phyloP scores from a whole-genome alignment of 129 eudicot genomes.

The Apium graveolens region DNA sequence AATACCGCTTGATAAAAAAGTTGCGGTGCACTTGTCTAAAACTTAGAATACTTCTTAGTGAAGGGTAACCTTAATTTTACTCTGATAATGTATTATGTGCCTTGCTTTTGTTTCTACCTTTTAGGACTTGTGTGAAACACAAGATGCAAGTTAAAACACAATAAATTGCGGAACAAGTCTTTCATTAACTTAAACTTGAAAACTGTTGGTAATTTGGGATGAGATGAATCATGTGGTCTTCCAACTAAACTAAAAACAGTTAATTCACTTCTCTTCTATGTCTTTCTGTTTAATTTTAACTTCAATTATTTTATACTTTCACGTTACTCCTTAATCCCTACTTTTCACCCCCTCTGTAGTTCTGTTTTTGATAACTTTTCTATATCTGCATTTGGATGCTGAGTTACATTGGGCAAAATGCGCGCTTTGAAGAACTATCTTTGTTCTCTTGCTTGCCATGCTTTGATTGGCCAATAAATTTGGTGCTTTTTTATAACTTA shows the following conservation, averaged over 20 bases:
- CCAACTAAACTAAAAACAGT: background rate
- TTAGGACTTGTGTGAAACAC: background rate
- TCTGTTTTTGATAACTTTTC: background rate
- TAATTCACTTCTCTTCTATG: background rate
- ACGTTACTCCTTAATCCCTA: background rate
- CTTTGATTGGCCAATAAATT: background rate
- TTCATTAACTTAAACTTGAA: background rate
- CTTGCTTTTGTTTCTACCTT: background rate
- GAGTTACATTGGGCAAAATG: conserved; percentile 72
- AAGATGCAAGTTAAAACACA: background rate
- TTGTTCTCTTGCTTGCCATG: background rate
- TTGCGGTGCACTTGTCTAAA: conserved; percentile 43
- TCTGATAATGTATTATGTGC: background rate
- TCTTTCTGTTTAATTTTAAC: background rate
- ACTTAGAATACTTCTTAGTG: background rate
- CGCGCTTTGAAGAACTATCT: background rate
- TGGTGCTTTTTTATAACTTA: background rate
- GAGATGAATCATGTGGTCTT: background rate
- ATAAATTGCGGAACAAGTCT: background rate
- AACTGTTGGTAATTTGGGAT: background rate
- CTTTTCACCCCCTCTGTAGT: background rate
- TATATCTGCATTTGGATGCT: conserved; percentile 60
- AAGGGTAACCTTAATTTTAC: background rate
- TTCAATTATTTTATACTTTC: background rate
- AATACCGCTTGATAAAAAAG: conserved; percentile 88